phyloP scores from a whole-genome alignment of 306 rosid species.

The Begonia masoniana region DNA sequence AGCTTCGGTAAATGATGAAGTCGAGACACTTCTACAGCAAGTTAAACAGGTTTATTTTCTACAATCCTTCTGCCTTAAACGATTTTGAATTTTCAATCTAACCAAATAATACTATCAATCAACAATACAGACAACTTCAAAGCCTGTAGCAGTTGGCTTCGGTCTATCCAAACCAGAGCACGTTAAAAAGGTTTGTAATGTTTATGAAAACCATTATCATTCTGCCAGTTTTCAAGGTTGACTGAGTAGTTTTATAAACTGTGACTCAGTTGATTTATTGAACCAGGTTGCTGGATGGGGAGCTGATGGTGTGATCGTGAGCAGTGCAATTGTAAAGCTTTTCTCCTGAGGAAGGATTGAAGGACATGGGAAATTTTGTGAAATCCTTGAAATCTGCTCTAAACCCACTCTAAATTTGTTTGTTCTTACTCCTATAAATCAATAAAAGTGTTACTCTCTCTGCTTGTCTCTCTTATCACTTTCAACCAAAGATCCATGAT shows the following conservation, averaged over 20 bases:
- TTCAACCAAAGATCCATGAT: too few relatives aligned
- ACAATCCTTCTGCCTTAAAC: constrained; percentile 1
- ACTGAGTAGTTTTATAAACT: too few relatives aligned
- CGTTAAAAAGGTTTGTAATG: constrained; percentile 43
- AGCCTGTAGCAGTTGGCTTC: constrained; percentile 92
- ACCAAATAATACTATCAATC: not conserved
- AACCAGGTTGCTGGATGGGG: constrained; percentile 71
- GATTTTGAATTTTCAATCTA: not conserved
- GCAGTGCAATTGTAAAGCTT: constrained; percentile 83
- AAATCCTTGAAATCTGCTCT: constrained; percentile 18
- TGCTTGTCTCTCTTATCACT: too few relatives aligned
- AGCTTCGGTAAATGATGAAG: constrained; percentile 47
- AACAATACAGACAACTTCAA: constrained; percentile 38
- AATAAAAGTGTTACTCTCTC: too few relatives aligned
- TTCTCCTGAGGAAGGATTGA: constrained; percentile 73
- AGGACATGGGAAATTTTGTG: constrained; percentile 48
- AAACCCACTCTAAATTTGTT: too few relatives aligned
- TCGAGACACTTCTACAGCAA: too few relatives aligned
- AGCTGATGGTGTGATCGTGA: constrained; percentile 90
- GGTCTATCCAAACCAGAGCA: constrained; percentile 90
- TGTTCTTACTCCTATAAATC: too few relatives aligned
- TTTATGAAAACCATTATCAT: too few relatives aligned
- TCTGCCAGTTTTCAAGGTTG: too few relatives aligned
- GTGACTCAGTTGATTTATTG: too few relatives aligned
- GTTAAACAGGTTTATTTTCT: too few relatives aligned